Evolutionary conservation across 31 red algal genomes (phyloP), one percentile per base, ranked within the genome.

Genomic region (Odonthalia washingtoniensis): DNA sequence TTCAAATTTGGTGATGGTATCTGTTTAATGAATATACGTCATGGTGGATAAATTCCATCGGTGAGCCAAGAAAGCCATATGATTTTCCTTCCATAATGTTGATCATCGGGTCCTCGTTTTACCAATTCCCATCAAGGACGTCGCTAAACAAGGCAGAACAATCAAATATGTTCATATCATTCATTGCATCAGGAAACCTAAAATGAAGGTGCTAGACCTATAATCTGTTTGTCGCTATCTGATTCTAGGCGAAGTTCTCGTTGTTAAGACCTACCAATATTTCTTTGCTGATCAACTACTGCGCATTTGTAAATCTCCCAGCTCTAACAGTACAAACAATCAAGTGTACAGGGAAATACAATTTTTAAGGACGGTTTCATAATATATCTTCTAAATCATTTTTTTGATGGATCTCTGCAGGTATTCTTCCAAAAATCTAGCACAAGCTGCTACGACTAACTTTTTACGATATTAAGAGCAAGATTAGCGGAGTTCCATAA

Each of bases 21-120:
- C 28, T 28, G 35, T 75, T 75, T 75, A 3, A 75, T 9, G 63
- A 82, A 82, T 4, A 82, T 68, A 84, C 70, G 6, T 64, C 81
- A 72, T 84, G 63, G 2, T 45, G 42, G 1, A 84, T n/a, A n/a
- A n/a, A n/a, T n/a, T n/a, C n/a, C n/a, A n/a, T n/a, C n/a, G n/a
- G n/a, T n/a, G n/a, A n/a, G 5, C 5, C 30, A 84, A 53, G 68
- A 84, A 38, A 72, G 70, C 81, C 61, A 84, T 2, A 35, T n/a
- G 3, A 84, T 6, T 24, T 42, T 39, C 5, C 27, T 14, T 3
- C 65, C 65, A 57, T 2, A 40, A 72, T 35, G 12, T 3, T 16
- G 3, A 1, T 30, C 1, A 16, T 2, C 4, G 63, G 81, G 4
- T 44, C 2, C 17, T 46, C 2, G 2, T 42, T 4, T 2, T 33